Base-by-base conservation (phyloP, 805 yeast genomes). In the Lipomyces chichibuensis region DNA sequence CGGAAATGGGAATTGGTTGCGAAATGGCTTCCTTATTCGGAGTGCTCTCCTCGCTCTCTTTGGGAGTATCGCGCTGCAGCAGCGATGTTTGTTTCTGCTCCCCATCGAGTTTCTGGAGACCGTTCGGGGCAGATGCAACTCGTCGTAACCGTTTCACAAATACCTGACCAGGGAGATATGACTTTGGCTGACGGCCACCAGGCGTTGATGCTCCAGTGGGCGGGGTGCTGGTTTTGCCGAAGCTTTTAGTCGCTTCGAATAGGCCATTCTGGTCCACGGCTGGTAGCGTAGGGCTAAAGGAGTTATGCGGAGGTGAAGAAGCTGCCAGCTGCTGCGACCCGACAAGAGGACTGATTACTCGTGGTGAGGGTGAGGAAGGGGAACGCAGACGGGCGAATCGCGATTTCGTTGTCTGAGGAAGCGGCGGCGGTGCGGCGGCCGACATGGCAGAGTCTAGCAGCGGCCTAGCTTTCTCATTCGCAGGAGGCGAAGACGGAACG, bases 111-210 rank as follows among this genome's bases (percentile, higher is more conserved):
- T 70, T 71, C 62, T 84, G 82, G 32, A 85, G 74, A 9, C 84
- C 89, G 64, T 89, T 81, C 11, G 97, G 97, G 0, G 95, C 96
- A 0, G 97, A 91, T 0, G 96, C 93, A 1, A 90, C 96, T 69
- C 96, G 82, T 67, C 95, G 80, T 29, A 90, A 78, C 25, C 75
- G 71, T 23, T 76, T 63, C 6, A 73, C 72, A 60, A 76, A 73
- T 6, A 33, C 64, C 37, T 60, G 64, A 3, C 67, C 71, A 27
- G 70, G 65, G 33, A 63, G 59, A 57, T 43, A 70, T 27, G 72
- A 59, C 68, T 70, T 52, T 69, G 67, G 43, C 66, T 69, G 49
- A 66, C 73, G 46, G 51, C 20, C 55, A 17, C 37, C 37, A 9
- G 60, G 67, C 60, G 55, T 60, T 20, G 53, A 43, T 17, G 49